Base-by-base conservation (phyloP, 345 rosid genomes). In the Linum lewisii region DNA sequence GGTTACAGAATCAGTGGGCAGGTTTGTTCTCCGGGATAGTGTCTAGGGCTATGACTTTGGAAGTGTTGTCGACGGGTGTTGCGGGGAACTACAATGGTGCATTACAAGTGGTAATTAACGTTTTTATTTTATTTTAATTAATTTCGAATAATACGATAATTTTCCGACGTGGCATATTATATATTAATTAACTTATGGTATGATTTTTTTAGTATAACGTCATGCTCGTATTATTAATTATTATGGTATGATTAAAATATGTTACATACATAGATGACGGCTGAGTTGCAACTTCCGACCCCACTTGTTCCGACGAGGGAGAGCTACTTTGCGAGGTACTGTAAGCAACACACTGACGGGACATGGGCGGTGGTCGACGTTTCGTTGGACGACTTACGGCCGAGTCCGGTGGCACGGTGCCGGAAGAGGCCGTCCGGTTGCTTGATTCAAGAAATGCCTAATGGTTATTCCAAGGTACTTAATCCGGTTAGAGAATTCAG, bases 281-380 rank as follows among this genome's bases (percentile, higher is more conserved):
- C 93, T 51, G 99, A 90, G 73, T 75, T 79, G 60, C 87, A 80
- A 74, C 78, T 94, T 4, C 86, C 84, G 7, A 72, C 97, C 3
- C 97, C 97, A 1, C 76, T 85, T 0, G 96, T 87, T 42, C 82
- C 99, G 1, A 83, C 90, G 13, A 78, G 99, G 1, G 87, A 87
- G 69, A 69, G 80, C 66, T 86, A 81, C 68, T 90, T 67, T 34
- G 82, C 75, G 8, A 82, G 99, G 57, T 87, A 87, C 54, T 87
- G 89, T 51, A 90, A 87, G 61, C 85, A 87, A 36, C 89, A 82
- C 24, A 75, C 67, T 6, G 96, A 90, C 2, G 87, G 87, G 38
- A 63, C 83, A 0, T 94, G 99, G 99, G 93, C 87, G 2, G 95
- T 94, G 58, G 99, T 87, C 20, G 99, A 94, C 67, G 84, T 85